Base-by-base conservation (phyloP, 2,329 filamentous ascomycete genomes). In the Fusarium sp. region DNA sequence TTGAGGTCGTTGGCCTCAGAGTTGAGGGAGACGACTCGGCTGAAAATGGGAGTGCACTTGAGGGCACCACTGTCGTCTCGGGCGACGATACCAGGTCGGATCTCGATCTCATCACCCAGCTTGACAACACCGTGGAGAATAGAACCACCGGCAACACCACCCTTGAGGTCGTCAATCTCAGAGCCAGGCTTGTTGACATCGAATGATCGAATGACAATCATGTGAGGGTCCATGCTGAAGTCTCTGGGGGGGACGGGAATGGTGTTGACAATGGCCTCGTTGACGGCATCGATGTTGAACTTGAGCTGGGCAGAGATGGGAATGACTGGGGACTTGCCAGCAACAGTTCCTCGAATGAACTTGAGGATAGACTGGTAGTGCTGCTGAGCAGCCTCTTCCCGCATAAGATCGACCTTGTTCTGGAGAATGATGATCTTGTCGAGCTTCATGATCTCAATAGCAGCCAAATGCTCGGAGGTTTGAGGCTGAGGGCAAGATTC, bases 361-460 rank as follows among this genome's bases (percentile, higher is more conserved):
- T 98, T 98, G 76, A 97, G 87, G 73, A 99, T 99, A 2, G 94
- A 97, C 82, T 97, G 91, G 85, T 97, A 96, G 82, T 99, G 96
- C 78, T 95, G 89, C 77, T 93, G 88, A 49, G 97, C 96, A 67
- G 92, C 93, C 79, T 98, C 95, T 86, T 97, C 93, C 75, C 94
- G 89, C 94, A 99, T 98, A 74, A 99, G 83, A 80, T 99, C 96
- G 77, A 99, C 96, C 88, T 99, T 99, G 86, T 99, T 99, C 83
- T 99, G 96, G 62, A 99, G 89, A 77, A 99, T 98, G 80, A 99
- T 97, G 82, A 99, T 97, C 84, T 99, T 97, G 82, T 97, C 94
- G 70, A 99, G 89, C 87, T 99, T 99, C 96, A 99, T 99, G 80
- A 99, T 99, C 83, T 99, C 96, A 78, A 99, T 98, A 72, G 96